Evolutionary conservation across 2,329 filamentous ascomycete genomes (phyloP).

Genomic region (Clathrospora elynae): DNA sequence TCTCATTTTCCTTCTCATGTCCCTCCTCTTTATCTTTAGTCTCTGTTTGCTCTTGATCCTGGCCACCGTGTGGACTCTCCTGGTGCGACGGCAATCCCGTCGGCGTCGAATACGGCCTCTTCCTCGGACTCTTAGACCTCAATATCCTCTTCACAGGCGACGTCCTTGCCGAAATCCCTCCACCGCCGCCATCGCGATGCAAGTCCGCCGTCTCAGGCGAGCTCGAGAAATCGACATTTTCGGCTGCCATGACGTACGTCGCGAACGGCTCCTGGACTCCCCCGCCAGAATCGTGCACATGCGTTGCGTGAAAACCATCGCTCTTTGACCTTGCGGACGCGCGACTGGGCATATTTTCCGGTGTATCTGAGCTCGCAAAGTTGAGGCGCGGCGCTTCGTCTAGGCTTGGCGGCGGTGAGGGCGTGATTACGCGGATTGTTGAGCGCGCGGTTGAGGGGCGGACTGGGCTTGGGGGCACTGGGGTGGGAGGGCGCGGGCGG

Average conservation of each 20-base stretch:
- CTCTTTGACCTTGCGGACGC: background rate
- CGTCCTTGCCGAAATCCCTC: constrained; percentile 1
- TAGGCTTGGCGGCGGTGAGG: constrained; percentile 29
- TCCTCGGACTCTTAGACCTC: constrained; percentile 5
- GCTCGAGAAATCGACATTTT: background rate
- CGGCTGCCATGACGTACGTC: background rate
- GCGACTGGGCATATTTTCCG: background rate
- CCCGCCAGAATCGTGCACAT: background rate
- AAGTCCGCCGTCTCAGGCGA: constrained; percentile 1
- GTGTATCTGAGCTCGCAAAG: constrained; percentile 6
- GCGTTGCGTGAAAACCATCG: background rate
- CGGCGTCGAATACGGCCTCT: constrained; percentile 6
- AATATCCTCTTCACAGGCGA: constrained; percentile 11
- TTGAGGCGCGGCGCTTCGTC: constrained; percentile 11
- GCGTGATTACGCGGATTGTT: constrained; percentile 37
- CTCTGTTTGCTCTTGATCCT: background rate
- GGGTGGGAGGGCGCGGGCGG: constrained; percentile 18
- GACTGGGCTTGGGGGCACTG: constrained; percentile 14
- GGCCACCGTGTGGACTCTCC: background rate
- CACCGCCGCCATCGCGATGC: constrained; percentile 8
- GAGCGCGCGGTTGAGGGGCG: constrained; percentile 30
- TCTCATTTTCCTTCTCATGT: background rate
- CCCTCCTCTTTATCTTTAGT: background rate
- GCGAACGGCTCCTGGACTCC: background rate
- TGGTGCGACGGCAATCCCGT: background rate